Percentiles rank a stretch among this genome's conserved stretches.
These are phyloP conservation scores for Alectoria sarmentosa DNA, from an alignment of 495 filamentous ascomycete genomes.

Conservation along the genomic window DNA sequence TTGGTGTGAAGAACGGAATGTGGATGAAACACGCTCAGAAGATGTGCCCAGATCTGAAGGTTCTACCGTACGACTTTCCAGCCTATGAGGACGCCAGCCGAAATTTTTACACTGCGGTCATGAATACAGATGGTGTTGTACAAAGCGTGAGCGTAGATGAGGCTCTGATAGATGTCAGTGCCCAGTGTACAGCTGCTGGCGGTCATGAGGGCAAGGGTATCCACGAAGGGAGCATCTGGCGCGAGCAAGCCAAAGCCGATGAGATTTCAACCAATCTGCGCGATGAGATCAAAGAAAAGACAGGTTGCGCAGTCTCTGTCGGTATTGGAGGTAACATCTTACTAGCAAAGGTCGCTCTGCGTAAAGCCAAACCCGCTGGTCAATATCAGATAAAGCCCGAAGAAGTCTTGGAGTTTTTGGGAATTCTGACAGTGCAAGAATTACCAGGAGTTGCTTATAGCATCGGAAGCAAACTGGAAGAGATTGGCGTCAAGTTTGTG, in stretches of 20 bases:
- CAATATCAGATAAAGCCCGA: constrained; percentile 82
- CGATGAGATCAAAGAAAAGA: constrained; percentile 59
- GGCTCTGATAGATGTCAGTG: constrained; percentile 73
- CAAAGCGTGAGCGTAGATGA: constrained; percentile 98
- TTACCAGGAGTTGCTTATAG: constrained; percentile 86
- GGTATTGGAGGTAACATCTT: constrained; percentile 90
- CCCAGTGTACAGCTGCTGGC: constrained; percentile 55
- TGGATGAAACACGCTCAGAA: constrained; percentile 92
- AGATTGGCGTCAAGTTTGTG: constrained; percentile 75
- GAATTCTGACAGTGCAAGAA: constrained; percentile 64
- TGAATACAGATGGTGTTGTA: constrained; percentile 71
- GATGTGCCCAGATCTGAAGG: constrained; percentile 75
- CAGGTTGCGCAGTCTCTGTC: constrained; percentile 84
- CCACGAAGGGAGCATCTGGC: constrained; percentile 65
- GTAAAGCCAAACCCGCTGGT: constrained; percentile 91
- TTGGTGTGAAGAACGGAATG: constrained; percentile 93
- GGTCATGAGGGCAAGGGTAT: constrained; percentile 62
- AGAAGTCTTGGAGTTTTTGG: constrained; percentile 68
- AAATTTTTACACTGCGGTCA: constrained; percentile 76
- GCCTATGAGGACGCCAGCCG: constrained; percentile 89
- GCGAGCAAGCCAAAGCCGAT: constrained; percentile 76
- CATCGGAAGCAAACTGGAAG: constrained; percentile 74
- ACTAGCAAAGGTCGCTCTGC: constrained; percentile 79
- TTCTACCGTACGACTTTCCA: constrained; percentile 87
- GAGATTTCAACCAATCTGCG: constrained; percentile 63